Evolutionary conservation across 2,329 filamentous ascomycete genomes (phyloP).

Genomic region (Penicillium glabrum): DNA sequence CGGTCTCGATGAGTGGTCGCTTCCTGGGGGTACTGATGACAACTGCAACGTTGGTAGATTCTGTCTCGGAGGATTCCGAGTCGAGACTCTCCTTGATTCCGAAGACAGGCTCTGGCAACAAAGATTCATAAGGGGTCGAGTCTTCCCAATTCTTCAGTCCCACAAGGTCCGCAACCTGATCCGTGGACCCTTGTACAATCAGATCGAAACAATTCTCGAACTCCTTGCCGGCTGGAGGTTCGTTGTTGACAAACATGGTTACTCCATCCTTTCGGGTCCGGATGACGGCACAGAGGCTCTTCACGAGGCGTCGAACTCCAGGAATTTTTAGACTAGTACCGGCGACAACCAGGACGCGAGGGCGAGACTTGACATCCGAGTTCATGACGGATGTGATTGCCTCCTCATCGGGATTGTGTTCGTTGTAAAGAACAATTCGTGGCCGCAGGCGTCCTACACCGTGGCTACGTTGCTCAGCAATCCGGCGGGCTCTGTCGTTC

Average conservation of each 20-base stretch:
- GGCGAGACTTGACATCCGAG: slow-evolving; percentile 79
- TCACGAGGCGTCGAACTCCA: slow-evolving; percentile 83
- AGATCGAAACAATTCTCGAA: slow-evolving; percentile 93
- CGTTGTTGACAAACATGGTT: slow-evolving; percentile 92
- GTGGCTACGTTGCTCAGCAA: slow-evolving; percentile 84
- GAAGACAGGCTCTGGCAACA: slow-evolving; percentile 30
- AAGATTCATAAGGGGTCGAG: slow-evolving; percentile 30
- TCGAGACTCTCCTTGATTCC: slow-evolving; percentile 19
- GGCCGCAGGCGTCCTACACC: slow-evolving; percentile 87
- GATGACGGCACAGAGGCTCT: slow-evolving; percentile 87
- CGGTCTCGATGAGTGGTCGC: slow-evolving; percentile 31
- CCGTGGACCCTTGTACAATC: slow-evolving; percentile 81
- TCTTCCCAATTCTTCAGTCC: slow-evolving; percentile 62
- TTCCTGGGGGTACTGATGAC: slow-evolving; percentile 43
- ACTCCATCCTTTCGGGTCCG: slow-evolving; percentile 74
- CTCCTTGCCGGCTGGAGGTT: slow-evolving; percentile 76
- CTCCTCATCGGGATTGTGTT: slow-evolving; percentile 93
- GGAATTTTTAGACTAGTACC: slow-evolving; percentile 95
- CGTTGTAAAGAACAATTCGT: slow-evolving; percentile 95
- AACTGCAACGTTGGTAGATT: slow-evolving; percentile 47
- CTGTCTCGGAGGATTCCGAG: slow-evolving; percentile 47
- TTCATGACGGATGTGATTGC: slow-evolving; percentile 89
- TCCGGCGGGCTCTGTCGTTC: slow-evolving; percentile 73
- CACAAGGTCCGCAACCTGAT: slow-evolving; percentile 77
- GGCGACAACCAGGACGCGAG: slow-evolving; percentile 90